phyloP scores from a whole-genome alignment of 2,329 filamentous ascomycete species.

The Trichoderma koningii region DNA sequence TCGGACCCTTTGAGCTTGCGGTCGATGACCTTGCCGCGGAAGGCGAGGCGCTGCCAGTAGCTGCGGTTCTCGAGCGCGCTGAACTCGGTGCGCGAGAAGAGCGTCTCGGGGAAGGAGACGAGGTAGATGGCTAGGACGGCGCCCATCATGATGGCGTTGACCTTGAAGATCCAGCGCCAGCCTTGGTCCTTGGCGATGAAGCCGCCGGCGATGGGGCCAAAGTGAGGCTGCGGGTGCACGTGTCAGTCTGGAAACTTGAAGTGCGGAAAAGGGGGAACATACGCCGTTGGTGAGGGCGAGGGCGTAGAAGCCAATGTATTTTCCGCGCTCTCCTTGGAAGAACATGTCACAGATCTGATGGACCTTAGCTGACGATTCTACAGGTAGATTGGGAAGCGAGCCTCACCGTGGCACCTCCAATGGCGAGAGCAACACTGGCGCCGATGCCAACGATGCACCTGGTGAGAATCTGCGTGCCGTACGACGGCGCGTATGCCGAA shows the following conservation, averaged over 20 bases:
- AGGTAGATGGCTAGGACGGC: background rate
- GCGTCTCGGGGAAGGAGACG: conserved; percentile 19
- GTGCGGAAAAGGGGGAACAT: background rate
- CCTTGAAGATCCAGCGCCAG: conserved; percentile 23
- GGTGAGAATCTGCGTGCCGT: conserved; percentile 15
- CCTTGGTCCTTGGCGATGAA: conserved; percentile 15
- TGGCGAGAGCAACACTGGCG: conserved; percentile 20
- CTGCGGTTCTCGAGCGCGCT: conserved; percentile 18
- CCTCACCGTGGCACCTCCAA: conserved; percentile 20
- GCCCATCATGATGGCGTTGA: conserved; percentile 20
- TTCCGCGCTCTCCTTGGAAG: conserved; percentile 22
- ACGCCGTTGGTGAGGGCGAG: conserved; percentile 21
- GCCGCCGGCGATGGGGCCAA: conserved; percentile 20
- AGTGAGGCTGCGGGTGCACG: conserved; percentile 1
- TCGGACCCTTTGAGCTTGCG: conserved; percentile 13
- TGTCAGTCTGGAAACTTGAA: too few relatives aligned
- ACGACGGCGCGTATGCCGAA: conserved; percentile 21
- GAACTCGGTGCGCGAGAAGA: conserved; percentile 21
- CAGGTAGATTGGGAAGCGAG: background rate
- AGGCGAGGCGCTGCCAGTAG: conserved; percentile 16
- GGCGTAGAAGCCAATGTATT: conserved; percentile 23
- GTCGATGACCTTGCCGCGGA: conserved; percentile 20
- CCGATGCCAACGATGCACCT: conserved; percentile 14
- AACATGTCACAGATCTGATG: conserved; percentile 18
- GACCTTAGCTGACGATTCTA: too few relatives aligned